Conservation (phyloP, 2,329 filamentous ascomycete genomes). For the Berkeleyomyces basicola region DNA sequence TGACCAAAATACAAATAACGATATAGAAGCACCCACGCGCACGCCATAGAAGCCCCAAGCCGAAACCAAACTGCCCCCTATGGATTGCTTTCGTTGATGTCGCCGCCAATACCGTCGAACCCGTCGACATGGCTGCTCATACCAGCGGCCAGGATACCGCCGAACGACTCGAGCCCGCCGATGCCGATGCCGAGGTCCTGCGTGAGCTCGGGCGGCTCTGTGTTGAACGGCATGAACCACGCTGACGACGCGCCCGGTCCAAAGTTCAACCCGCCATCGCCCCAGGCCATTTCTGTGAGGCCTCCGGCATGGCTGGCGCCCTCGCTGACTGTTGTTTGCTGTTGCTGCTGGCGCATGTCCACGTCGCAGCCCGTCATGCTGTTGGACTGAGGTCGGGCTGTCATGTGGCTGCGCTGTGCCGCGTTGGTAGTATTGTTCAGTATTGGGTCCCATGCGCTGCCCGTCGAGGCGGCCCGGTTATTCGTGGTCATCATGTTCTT, state of each 20-base stretch:
- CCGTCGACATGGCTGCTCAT: slow-evolving; percentile 21
- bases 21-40: background rate
- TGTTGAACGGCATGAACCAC: slow-evolving; percentile 89
- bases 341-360: background rate
- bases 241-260: slow-evolving; percentile 42
- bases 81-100: background rate
- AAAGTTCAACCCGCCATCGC: slow-evolving; percentile 5
- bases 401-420: background rate
- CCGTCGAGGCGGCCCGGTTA: background rate
- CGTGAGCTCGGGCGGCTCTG: slow-evolving; percentile 53
- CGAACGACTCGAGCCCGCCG: slow-evolving; percentile 31
- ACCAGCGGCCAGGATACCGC: slow-evolving; percentile 29
- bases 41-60: background rate
- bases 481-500: slow-evolving; percentile 25
- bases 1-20: background rate
- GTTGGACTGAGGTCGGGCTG: background rate
- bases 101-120: slow-evolving; percentile 17
- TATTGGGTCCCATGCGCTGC: background rate
- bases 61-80: background rate
- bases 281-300: background rate
- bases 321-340: background rate
- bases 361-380: background rate
- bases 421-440: background rate
- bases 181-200: slow-evolving; percentile 28
- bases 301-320: background rate